These are phyloP conservation scores for Jatropha podagrica DNA, from an alignment of 441 rosid species.

Conservation along the genomic window DNA sequence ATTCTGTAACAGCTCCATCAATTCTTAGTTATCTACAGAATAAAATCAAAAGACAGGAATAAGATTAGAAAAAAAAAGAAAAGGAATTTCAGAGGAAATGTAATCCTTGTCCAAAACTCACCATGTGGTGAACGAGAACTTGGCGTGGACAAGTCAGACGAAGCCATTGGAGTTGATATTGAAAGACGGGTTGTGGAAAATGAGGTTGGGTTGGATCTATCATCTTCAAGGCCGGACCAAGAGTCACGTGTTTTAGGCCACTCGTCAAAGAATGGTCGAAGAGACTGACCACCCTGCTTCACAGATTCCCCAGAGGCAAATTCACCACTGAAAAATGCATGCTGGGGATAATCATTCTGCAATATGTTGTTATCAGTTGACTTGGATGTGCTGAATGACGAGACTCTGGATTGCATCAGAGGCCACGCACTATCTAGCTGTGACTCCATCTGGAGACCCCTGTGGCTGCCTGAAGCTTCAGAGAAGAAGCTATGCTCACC, in stretches of 20 bases:
- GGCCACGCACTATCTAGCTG: conserved; percentile 47
- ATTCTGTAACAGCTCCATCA: not conserved
- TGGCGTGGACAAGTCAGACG: conserved; percentile 45
- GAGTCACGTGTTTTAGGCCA: conserved; percentile 53
- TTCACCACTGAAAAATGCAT: conserved; percentile 31
- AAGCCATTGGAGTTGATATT: conserved; percentile 54
- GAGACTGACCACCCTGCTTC: conserved; percentile 48
- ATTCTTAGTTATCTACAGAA: conserved; percentile 33
- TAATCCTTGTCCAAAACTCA: conserved; percentile 14
- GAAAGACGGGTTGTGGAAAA: conserved; percentile 61
- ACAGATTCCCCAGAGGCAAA: conserved; percentile 33
- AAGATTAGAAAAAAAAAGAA: not conserved
- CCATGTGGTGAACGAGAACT: conserved; percentile 49
- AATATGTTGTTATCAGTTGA: conserved; percentile 29
- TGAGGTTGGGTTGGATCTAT: conserved; percentile 46
- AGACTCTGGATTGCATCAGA: conserved; percentile 40
- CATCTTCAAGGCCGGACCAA: conserved; percentile 50
- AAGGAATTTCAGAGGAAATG: not conserved
- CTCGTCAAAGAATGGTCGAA: conserved; percentile 61
- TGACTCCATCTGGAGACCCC: conserved; percentile 33
- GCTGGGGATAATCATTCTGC: conserved; percentile 42
- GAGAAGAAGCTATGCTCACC: conserved; percentile 49
- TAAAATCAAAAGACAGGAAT: conserved; percentile 7
- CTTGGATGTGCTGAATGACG: conserved; percentile 34
- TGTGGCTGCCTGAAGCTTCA: conserved; percentile 47